Evolutionary conservation across 345 rosid genomes (phyloP), one percentile per base, ranked within the genome.

Genomic region (Lepidium africanum): DNA sequence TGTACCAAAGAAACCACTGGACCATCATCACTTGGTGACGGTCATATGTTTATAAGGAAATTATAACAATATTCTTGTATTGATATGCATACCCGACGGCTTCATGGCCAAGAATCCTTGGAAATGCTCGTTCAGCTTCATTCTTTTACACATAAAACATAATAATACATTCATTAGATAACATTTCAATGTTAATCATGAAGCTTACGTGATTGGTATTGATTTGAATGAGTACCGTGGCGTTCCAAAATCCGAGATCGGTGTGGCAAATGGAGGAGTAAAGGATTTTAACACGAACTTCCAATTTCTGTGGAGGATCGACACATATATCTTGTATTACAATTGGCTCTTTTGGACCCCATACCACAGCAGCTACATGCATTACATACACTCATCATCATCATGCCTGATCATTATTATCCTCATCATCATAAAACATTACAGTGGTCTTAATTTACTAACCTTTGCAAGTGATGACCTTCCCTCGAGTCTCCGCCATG

Each of bases 31-130:
- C 27, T 25, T 25, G 32, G 32, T 5, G 32, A 27, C 32, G 32
- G 1, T 4, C 32, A 27, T 27, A 27, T 27, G 6, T 27, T 27
- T 27, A 27, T 27, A 27, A 27, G 32, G 32, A 27, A 27, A 25
- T 25, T 5, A 27, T 5, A 27, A 27, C 32, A n/a, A 27, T 27
- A 27, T 27, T 27, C 32, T 27, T 27, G 32, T 27, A 27, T 27
- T 27, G 32, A 27, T 27, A 6, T 27, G 5, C 32, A 27, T 78
- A 88, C 92, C 96, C 92, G 2, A 85, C 85, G n/a, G 92, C 92
- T 65, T 89, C 92, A 54, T 89, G 96, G 36, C 96, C 96, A 17
- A 86, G 69, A 37, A 89, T 85, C 47, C 90, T 74, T 7, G 92
- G 96, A 77, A 67, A 89, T 49, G 86, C 88, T 75, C 71, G 63